A percentile compares a stretch with the other conserved stretches of the same genome.
phyloP scores from a whole-genome alignment of 345 rosid species.

The Xanthoceras sorbifolium region DNA sequence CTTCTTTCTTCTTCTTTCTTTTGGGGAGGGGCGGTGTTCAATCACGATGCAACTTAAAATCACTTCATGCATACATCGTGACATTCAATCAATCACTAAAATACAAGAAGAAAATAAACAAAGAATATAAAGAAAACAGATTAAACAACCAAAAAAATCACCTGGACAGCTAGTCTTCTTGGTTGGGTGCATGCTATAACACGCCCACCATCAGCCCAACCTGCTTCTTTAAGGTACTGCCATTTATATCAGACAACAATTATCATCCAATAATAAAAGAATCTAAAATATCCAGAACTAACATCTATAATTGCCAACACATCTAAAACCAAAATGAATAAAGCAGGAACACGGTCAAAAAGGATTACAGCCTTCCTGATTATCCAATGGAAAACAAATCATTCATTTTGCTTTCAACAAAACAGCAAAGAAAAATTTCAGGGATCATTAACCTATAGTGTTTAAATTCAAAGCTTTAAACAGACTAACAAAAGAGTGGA shows the following conservation, averaged over 20 bases:
- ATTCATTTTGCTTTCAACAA: background rate
- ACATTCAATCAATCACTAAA: background rate
- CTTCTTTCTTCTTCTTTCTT: too few species aligned
- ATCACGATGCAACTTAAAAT: background rate
- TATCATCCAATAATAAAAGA: background rate
- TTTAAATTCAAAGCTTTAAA: background rate
- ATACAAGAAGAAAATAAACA: background rate
- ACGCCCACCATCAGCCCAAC: conserved; percentile 98
- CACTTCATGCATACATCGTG: background rate
- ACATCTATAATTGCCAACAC: background rate
- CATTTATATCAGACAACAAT: conserved; percentile 12
- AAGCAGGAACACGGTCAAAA: too few species aligned
- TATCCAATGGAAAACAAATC: background rate
- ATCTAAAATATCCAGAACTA: background rate
- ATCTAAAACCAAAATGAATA: background rate
- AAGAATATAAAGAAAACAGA: background rate
- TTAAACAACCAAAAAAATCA: conserved; percentile 16
- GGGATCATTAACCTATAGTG: background rate
- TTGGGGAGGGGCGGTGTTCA: background rate
- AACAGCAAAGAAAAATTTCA: background rate
- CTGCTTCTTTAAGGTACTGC: conserved; percentile 94
- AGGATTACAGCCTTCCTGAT: too few species aligned
- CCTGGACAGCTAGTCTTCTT: conserved; percentile 95
- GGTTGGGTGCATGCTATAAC: conserved; percentile 97
- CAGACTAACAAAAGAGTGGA: background rate